A percentile compares a stretch with the other conserved stretches of the same genome.
Evolutionary conservation across 805 yeast genomes (phyloP).

Genomic region (Candida odintsovae): DNA sequence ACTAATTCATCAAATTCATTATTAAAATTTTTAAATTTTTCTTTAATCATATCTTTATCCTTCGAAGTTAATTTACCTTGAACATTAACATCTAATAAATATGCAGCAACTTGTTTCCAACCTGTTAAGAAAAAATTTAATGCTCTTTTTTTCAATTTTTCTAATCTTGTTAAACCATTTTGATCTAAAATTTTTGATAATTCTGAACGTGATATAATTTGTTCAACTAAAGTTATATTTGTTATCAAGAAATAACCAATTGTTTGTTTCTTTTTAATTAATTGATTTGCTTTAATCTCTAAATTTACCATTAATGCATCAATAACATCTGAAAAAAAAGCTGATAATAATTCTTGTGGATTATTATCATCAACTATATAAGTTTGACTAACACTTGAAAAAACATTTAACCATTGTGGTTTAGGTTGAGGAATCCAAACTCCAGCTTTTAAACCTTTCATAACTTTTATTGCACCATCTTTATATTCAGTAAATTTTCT

Average conservation of each 20-base stretch:
- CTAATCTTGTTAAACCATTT: constrained; percentile 57
- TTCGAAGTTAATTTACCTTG: constrained; percentile 54
- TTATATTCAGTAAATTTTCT: constrained; percentile 60
- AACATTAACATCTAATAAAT: constrained; percentile 75
- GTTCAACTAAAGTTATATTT: constrained; percentile 70
- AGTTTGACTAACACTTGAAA: constrained; percentile 43
- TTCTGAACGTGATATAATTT: constrained; percentile 56
- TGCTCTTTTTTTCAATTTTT: constrained; percentile 65
- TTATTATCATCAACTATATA: constrained; percentile 33
- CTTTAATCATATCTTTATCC: constrained; percentile 78
- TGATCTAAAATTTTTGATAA: constrained; percentile 50
- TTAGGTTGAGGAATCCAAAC: constrained; percentile 61
- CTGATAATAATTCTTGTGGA: constrained; percentile 49
- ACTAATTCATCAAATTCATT: constrained; percentile 75
- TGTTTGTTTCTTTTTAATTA: constrained; percentile 28
- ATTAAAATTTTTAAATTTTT: constrained; percentile 77
- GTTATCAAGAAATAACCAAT: constrained; percentile 69
- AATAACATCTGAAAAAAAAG: constrained; percentile 70
- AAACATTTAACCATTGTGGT: constrained; percentile 46
- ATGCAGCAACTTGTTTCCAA: constrained; percentile 78
- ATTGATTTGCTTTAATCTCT: constrained; percentile 48
- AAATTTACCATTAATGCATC: constrained; percentile 65
- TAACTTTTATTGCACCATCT: constrained; percentile 44
- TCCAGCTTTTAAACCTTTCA: constrained; percentile 49
- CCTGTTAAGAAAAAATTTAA: constrained; percentile 63